Percentiles rank a stretch among this genome's conserved stretches.
These are phyloP conservation scores for Physcomitrium patens DNA, from an alignment of 225 moss, liverwort and hornwort genomes.

Conservation along the genomic window DNA sequence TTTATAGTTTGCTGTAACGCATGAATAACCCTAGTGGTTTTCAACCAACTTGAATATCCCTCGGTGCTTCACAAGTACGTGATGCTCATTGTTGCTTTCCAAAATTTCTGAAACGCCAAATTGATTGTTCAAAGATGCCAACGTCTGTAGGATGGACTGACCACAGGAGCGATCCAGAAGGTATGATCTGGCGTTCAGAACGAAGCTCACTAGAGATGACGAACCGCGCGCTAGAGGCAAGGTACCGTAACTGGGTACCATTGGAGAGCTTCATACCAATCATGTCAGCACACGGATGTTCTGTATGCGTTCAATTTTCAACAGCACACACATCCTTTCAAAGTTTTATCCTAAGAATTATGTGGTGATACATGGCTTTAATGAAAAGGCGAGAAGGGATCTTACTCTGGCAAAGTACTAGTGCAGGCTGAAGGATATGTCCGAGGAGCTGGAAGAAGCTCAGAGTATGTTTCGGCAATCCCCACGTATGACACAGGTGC, in stretches of 20 bases:
- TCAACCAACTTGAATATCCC: no score
- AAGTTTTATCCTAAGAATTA: no score
- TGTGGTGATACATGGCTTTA: no score
- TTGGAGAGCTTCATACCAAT: not conserved
- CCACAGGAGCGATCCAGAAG: conserved; percentile 39
- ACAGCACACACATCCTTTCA: no score
- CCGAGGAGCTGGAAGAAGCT: conserved; percentile 59
- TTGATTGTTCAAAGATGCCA: no score
- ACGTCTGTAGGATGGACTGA: conserved; percentile 34
- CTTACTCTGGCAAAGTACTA: conserved; percentile 11
- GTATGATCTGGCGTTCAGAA: conserved; percentile 33
- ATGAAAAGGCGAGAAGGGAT: not conserved
- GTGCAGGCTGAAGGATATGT: conserved; percentile 51
- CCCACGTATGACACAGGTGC: conserved; percentile 58
- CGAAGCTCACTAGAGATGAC: conserved; percentile 44
- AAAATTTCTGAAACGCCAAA: no score
- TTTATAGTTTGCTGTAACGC: no score
- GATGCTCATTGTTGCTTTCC: no score
- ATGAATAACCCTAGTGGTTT: no score
- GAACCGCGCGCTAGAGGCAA: conserved; percentile 49
- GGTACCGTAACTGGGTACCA: conserved; percentile 22
- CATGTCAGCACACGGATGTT: not conserved
- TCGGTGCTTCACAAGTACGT: no score
- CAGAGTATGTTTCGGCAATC: conserved; percentile 45
- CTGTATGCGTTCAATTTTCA: no score